Evolutionary conservation across 805 yeast species (phyloP).

Genomic region (Ogataea methylovora): DNA sequence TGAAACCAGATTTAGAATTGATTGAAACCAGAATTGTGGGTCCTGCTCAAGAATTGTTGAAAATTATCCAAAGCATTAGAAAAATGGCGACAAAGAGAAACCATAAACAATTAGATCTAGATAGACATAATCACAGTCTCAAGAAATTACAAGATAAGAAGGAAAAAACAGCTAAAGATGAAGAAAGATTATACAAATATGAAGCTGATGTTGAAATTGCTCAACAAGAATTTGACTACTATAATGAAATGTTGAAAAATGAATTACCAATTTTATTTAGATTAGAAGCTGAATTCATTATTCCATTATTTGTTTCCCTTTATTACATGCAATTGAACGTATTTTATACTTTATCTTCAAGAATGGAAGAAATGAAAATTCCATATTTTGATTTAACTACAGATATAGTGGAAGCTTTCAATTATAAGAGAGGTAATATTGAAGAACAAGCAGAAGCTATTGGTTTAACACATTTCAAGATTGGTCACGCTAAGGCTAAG

Average conservation of each 20-base stretch:
- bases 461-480: slow-evolving; percentile 83
- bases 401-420: slow-evolving; percentile 78
- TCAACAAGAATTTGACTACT: slow-evolving; percentile 92
- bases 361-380: slow-evolving; percentile 94
- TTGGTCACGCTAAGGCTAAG: slow-evolving; percentile 81
- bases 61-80: slow-evolving; percentile 73
- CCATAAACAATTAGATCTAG: slow-evolving; percentile 91
- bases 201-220: slow-evolving; percentile 89
- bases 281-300: slow-evolving; percentile 86
- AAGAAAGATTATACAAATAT: slow-evolving; percentile 80
- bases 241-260: slow-evolving; percentile 85
- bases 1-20: slow-evolving; percentile 89
- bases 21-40: slow-evolving; percentile 83
- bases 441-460: slow-evolving; percentile 86
- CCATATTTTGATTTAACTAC: slow-evolving; percentile 87
- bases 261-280: slow-evolving; percentile 85
- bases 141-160: slow-evolving; percentile 74
- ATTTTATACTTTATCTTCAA: slow-evolving; percentile 83
- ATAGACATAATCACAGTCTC: slow-evolving; percentile 66
- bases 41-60: slow-evolving; percentile 87
- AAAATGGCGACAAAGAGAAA: slow-evolving; percentile 94
- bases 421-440: slow-evolving; percentile 77
- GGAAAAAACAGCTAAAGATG: slow-evolving; percentile 82
- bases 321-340: slow-evolving; percentile 97
- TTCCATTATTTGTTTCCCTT: slow-evolving; percentile 88